Evolutionary conservation across 2,329 filamentous ascomycete species (phyloP), one percentile per base, ranked within the genome.

Genomic region (Fusarium lateritium): DNA sequence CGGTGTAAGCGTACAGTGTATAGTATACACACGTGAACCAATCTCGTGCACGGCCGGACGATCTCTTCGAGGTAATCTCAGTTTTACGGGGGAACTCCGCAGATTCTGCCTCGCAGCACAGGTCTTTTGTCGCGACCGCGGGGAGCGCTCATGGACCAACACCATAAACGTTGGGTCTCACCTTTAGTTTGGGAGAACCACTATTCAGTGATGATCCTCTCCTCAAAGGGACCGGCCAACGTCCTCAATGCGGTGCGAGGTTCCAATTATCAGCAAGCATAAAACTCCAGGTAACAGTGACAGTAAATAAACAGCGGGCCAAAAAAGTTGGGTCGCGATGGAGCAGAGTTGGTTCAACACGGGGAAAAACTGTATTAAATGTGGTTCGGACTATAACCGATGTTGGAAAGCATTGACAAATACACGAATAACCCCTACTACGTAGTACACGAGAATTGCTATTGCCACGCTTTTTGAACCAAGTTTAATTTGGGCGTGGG

Each of bases 31-130:
- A 26, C 33, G 34, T 49, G 43, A 17, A n/a, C 19, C 24, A 13
- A 43, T 24, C 22, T 17, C 21, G 53, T 31, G 58, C 58, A 62
- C 59, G 59, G 54, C 19, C 60, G 56, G 62, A 52, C 62, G 62
- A 65, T 65, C 62, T 24, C 24, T 24, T n/a, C 15, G 15, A 46
- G 49, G 47, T 59, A 59, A 59, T 59, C 56, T 59, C 56, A 58
- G 21, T 46, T 42, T 46, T 21, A 42, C 31, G 45, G 55, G 44
- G 36, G 34, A 34, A 22, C 45, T 57, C 54, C 54, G 54, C 54
- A 57, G 38, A 43, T 43, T 50, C 38, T 36, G 14, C 21, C 28
- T 31, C 28, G 28, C 28, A 10, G 11, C 10, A 11, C 10, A 11
- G 10, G 28, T 11, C 28, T 31, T 4, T 31, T 24, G 24, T 9